Base-by-base conservation (phyloP, 176 grass and related monocot species). In the Musa itinerans region DNA sequence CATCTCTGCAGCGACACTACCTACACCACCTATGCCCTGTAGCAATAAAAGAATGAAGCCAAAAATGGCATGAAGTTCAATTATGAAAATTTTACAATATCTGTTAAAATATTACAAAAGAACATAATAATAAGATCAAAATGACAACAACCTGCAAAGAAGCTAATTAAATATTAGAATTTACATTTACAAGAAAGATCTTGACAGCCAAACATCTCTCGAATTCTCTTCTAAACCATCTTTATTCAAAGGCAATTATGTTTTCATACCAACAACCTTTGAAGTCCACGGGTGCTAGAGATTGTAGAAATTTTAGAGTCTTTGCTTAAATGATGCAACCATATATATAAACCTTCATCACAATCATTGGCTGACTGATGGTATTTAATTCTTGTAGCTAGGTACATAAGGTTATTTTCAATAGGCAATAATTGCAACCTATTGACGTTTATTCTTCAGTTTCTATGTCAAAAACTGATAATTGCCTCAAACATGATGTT, bases 1-100 rank as follows among this genome's bases (percentile, higher is more conserved):
- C 95, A 98, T 98, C 78, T 98, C 95, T 1, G 88, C 90, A 74
- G 95, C 84, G 62, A 98, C 95, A 83, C 95, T 98, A 34, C 90
- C 95, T 81, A 98, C 95, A 19, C 95, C 95, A 74, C 95, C 95
- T 85, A 93, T 89, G 66, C 95, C 95, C 95, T 98, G 72, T 58
- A 70, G 49, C 81, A 52, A 74, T 69, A 50, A 71, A 11, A 73
- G 21, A 68, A 73, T 53, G 19, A 81, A 65, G 50, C 64, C 49
- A 53, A 26, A 22, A 71, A 49, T 50, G 51, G 1, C 12, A 5
- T 53, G 25, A 52, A 15, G 24, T 53, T 73, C 23, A 25, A 49
- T 25, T 13, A 25, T 23, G 12, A 13, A 8, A 53, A 55, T 54
- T 54, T 54, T 2, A 25, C 53, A 55, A 54, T 16, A 15, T 8